Percentiles rank a stretch among this genome's conserved stretches.
phyloP scores from a whole-genome alignment of 1,139 yeast species.

The Pichia cactophila region DNA sequence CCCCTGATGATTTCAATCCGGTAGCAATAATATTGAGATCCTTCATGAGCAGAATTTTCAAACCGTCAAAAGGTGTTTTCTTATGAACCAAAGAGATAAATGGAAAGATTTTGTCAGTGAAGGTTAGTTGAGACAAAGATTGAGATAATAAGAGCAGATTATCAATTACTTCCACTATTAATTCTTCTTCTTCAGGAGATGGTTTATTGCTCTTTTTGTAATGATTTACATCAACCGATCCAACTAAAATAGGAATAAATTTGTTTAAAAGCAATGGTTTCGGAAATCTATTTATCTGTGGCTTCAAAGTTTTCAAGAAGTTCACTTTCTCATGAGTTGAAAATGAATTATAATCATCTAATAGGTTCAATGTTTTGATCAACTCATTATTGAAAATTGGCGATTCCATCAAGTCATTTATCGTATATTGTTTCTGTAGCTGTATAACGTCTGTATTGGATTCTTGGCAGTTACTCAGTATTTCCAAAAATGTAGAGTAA shows the following conservation, averaged over 20 bases:
- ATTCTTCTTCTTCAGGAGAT: constrained; percentile 35
- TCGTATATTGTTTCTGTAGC: constrained; percentile 35
- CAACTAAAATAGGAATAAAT: constrained; percentile 61
- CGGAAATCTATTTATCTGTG: constrained; percentile 64
- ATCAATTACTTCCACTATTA: constrained; percentile 49
- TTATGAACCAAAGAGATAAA: constrained; percentile 31
- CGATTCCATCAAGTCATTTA: constrained; percentile 47
- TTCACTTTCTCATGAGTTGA: constrained; percentile 57
- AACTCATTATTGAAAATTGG: constrained; percentile 71
- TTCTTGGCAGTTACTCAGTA: constrained; percentile 23
- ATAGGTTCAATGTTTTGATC: constrained; percentile 70
- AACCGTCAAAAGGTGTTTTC: constrained; percentile 28
- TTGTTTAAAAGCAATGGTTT: constrained; percentile 60
- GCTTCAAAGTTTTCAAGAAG: constrained; percentile 59
- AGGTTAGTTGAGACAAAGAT: constrained; percentile 65
- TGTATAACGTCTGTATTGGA: constrained; percentile 34
- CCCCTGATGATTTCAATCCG: constrained; percentile 33
- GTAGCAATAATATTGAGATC: constrained; percentile 41
- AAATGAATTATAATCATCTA: constrained; percentile 81
- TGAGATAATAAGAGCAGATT: constrained; percentile 61
- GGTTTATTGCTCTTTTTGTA: constrained; percentile 23
- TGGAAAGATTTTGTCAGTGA: constrained; percentile 63
- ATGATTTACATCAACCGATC: constrained; percentile 29
- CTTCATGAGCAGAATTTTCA: constrained; percentile 30
- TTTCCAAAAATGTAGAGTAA: constrained; percentile 18